These are phyloP conservation scores for Didymella segeticola DNA, from an alignment of 2,329 filamentous ascomycete genomes.

Conservation along the genomic window DNA sequence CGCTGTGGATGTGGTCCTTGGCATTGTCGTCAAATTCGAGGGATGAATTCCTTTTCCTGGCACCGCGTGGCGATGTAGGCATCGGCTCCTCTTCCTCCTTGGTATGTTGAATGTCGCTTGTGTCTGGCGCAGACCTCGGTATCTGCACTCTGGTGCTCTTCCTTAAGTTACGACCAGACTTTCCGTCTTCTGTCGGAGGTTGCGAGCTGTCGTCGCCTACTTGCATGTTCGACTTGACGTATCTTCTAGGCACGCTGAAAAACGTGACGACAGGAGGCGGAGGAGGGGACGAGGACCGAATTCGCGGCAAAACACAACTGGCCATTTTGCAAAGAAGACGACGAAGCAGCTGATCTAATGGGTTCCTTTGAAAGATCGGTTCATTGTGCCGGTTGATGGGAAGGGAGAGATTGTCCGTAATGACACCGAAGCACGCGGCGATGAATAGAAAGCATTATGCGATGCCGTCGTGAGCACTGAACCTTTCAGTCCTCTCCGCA, in stretches of 20 bases:
- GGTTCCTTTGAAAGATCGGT: constrained; percentile 37
- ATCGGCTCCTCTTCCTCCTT: constrained; percentile 28
- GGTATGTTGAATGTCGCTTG: constrained; percentile 15
- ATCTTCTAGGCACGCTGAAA: constrained; percentile 44
- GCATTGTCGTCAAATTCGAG: constrained; percentile 26
- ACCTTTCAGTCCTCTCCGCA: constrained; percentile 17
- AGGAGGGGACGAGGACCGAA: constrained; percentile 29
- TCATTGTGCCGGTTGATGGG: constrained; percentile 45
- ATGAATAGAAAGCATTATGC: constrained; percentile 42
- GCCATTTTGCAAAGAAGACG: constrained; percentile 40
- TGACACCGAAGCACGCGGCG: constrained; percentile 15
- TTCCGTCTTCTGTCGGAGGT: constrained; percentile 32
- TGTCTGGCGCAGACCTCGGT: constrained; percentile 29
- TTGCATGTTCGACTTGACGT: constrained; percentile 45
- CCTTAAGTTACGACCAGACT: constrained; percentile 30
- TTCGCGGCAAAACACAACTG: constrained; percentile 43
- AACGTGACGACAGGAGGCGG: constrained; percentile 40
- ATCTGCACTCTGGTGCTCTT: constrained; percentile 40
- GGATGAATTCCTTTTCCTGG: constrained; percentile 35
- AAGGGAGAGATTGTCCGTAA: constrained; percentile 26
- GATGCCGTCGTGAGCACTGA: constrained; percentile 17
- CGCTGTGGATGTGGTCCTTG: constrained; percentile 18
- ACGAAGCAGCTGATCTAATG: constrained; percentile 37
- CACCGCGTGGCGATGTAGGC: constrained; percentile 29
- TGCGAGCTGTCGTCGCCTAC: constrained; percentile 23